A percentile compares a stretch with the other conserved stretches of the same genome.
These are phyloP conservation scores for Ogataea trehalophila DNA, from an alignment of 805 yeast genomes.

Conservation along the genomic window DNA sequence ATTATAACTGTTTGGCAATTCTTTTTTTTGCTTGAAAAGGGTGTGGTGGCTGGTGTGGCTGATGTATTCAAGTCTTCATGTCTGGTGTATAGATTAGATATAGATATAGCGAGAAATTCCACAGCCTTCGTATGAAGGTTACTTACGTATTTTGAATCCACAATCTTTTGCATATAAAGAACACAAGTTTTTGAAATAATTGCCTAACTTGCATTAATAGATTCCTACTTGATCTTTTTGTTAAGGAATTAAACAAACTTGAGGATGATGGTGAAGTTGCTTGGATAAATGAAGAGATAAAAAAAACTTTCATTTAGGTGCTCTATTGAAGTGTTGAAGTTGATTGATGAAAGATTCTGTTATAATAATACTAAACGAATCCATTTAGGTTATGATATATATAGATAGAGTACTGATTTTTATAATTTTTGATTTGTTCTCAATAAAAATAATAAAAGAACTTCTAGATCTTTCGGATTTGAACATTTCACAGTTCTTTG, in stretches of 20 bases:
- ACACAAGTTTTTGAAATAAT: constrained; percentile 59
- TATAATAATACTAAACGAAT: neutral
- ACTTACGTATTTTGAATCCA: constrained; percentile 78
- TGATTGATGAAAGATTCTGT: neutral
- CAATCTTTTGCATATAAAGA: constrained; percentile 80
- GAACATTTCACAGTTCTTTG: no score
- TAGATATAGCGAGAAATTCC: no score
- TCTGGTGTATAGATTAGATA: no score
- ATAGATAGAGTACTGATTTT: no score
- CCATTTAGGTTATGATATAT: no score
- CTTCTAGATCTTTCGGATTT: no score
- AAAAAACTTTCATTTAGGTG: neutral
- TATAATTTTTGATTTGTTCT: no score
- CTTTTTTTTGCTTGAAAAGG: no score
- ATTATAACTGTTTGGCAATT: no score
- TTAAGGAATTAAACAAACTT: constrained; percentile 10
- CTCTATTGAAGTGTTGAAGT: neutral
- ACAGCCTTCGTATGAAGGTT: constrained; percentile 10
- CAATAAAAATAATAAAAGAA: no score
- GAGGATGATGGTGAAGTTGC: neutral
- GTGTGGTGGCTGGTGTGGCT: no score
- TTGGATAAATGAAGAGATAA: neutral
- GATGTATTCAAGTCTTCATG: no score
- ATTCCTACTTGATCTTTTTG: constrained; percentile 41
- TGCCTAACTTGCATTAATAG: constrained; percentile 67